Base-by-base conservation (phyloP, 2,329 filamentous ascomycete species). In the Monilinia fructicola region DNA sequence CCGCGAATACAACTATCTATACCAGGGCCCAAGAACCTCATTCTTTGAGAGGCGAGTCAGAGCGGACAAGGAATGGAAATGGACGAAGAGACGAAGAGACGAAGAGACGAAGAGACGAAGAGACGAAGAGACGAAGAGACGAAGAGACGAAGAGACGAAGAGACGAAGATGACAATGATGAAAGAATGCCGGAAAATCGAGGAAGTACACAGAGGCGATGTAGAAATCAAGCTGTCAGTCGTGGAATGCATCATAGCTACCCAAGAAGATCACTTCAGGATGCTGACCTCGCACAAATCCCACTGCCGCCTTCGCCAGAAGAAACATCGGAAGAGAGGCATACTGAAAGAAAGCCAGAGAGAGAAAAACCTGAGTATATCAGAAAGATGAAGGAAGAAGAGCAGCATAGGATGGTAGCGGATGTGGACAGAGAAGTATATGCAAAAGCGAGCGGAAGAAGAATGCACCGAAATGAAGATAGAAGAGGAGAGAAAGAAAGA, bases 261-360 rank as follows among this genome's bases (percentile, higher is more conserved):
- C 11, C 26, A n/a, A 44, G 40, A 23, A 21, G 52, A 2, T 1
- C 14, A 46, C 7, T 18, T 1, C 5, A 16, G 1, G 21, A 23
- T 18, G 21, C 14, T 14, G 54, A 28, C n/a, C 42, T 40, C 9
- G 42, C 23, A 40, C 1, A 58, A 10, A 21, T 65, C n/a, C 42
- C 63, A 28, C 16, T 59, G 18, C 42, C 63, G 16, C 63, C 28
- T 40, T 65, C 63, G 6, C 44, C 42, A 40, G n/a, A 26, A 65
- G 26, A 42, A 14, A 12, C 3, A n/a, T 18, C 42, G 21, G 40
- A 38, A 1, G 54, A 59, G 6, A 54, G 59, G 18, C 18, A 2
- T 18, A 14, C 9, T 14, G 23, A 10, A 64, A 44, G 14, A 12
- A 48, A 16, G 7, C 28, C 48, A 59, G 42, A 59, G n/a, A 53